phyloP scores from a whole-genome alignment of 1,139 yeast genomes.

The Diutina pseudorugosa region DNA sequence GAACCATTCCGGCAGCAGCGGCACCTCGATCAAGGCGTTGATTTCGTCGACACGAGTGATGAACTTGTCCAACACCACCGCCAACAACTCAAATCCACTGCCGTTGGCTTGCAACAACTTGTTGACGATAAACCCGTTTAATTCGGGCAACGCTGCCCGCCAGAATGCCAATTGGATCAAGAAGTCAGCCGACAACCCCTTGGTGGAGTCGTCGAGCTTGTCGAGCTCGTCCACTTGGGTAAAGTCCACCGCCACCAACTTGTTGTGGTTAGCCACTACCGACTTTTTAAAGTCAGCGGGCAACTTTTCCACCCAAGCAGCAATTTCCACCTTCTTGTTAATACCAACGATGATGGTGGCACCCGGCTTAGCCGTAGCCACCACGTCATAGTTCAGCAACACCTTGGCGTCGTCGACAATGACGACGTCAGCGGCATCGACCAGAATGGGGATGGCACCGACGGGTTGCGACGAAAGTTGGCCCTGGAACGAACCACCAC shows the following conservation, averaged over 20 bases:
- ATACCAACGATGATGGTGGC: conserved; percentile 44
- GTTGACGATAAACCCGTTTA: conserved; percentile 59
- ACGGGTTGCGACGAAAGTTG: conserved; percentile 31
- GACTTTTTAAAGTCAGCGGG: conserved; percentile 41
- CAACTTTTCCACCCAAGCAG: conserved; percentile 33
- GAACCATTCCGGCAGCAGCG: conserved; percentile 33
- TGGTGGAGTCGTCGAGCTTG: conserved; percentile 42
- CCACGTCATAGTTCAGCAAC: conserved; percentile 45
- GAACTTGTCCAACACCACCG: conserved; percentile 68
- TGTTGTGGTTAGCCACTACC: conserved; percentile 41
- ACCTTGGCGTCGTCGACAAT: conserved; percentile 49
- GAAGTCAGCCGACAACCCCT: conserved; percentile 65
- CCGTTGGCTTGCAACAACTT: conserved; percentile 76
- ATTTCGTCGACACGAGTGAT: conserved; percentile 39
- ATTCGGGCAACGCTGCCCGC: conserved; percentile 54
- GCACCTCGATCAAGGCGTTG: conserved; percentile 32
- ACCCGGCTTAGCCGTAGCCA: conserved; percentile 44
- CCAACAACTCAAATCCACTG: conserved; percentile 69
- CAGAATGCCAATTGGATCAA: conserved; percentile 76
- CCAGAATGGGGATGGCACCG: conserved; percentile 17
- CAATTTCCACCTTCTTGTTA: conserved; percentile 22
- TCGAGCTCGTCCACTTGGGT: conserved; percentile 44
- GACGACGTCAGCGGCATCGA: conserved; percentile 51
- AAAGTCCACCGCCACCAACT: conserved; percentile 44
- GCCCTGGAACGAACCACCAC: conserved; percentile 59